These are phyloP conservation scores for Rubia balearica DNA, from an alignment of 305 asterid species.

Conservation along the genomic window DNA sequence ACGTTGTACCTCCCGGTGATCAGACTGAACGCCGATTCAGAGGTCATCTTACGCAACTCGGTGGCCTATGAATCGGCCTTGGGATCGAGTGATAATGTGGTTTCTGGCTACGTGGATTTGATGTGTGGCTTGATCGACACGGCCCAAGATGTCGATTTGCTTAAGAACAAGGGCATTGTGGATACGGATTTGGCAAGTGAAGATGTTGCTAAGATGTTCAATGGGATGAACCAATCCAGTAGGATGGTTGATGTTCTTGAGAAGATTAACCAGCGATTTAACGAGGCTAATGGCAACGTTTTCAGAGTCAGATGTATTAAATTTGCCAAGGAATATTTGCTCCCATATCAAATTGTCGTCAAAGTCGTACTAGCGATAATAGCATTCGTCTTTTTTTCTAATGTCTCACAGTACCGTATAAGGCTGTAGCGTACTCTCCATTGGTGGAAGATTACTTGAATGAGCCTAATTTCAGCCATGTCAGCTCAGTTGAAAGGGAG, in stretches of 20 bases:
- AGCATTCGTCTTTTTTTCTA: no score
- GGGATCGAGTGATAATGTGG: background rate
- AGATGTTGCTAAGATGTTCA: slow-evolving; percentile 7
- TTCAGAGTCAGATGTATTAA: background rate
- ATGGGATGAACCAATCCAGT: slow-evolving; percentile 2
- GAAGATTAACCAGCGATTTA: background rate
- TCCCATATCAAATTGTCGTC: background rate
- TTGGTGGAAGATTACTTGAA: no score
- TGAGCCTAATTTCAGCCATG: no score
- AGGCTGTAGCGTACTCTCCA: no score
- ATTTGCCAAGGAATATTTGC: background rate
- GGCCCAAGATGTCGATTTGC: slow-evolving; percentile 6
- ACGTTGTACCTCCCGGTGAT: slow-evolving; percentile 20
- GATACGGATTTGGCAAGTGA: background rate
- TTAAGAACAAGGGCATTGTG: background rate
- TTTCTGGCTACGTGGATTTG: slow-evolving; percentile 14
- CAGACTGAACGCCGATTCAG: slow-evolving; percentile 17
- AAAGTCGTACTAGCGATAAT: background rate
- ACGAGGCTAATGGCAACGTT: background rate
- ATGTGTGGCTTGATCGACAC: slow-evolving; percentile 20
- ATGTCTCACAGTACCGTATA: no score
- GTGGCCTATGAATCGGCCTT: slow-evolving; percentile 29
- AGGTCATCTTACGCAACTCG: slow-evolving; percentile 22
- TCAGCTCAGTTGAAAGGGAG: no score
- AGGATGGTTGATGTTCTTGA: background rate